Conservation (phyloP, 257 asterid genomes). For the Scutellaria barbata region DNA sequence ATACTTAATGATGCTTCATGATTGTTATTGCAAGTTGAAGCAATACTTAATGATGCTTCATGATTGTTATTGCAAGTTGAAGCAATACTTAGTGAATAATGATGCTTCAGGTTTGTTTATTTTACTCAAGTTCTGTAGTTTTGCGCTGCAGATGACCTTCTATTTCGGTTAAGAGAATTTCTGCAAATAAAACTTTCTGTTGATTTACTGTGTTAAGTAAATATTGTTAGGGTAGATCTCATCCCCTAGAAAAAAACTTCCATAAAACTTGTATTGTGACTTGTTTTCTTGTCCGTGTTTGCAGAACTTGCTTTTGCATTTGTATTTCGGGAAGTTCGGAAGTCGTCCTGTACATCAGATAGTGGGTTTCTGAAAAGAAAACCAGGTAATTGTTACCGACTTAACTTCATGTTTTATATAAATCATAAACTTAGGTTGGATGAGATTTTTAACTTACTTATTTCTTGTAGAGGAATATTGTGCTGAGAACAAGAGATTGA, state of each 20-base stretch:
- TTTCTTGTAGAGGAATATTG: slow-evolving; percentile 63
- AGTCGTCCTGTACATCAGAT: slow-evolving; percentile 45
- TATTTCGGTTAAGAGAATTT: slow-evolving; percentile 1
- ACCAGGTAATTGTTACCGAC: slow-evolving; percentile 60
- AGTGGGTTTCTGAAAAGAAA: slow-evolving; percentile 73
- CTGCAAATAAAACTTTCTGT: slow-evolving; percentile 23
- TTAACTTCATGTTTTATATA: slow-evolving; percentile 6
- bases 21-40: slow-evolving; percentile 11
- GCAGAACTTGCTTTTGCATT: slow-evolving; percentile 86
- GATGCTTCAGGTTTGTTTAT: slow-evolving; percentile 23
- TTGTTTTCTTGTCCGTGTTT: slow-evolving; percentile 36
- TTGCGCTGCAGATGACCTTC: slow-evolving; percentile 6
- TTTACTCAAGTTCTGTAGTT: slow-evolving; percentile 15
- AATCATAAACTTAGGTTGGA: not conserved
- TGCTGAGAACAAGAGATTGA: slow-evolving; percentile 75
- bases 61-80: slow-evolving; percentile 12
- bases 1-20: slow-evolving; percentile 3
- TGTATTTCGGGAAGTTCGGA: slow-evolving; percentile 84
- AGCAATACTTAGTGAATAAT: not conserved
- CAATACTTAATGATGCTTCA: slow-evolving; percentile 2
- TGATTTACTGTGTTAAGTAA: slow-evolving; percentile 26
- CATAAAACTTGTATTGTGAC: slow-evolving; percentile 13
- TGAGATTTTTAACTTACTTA: slow-evolving; percentile 26
- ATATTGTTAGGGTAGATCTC: slow-evolving; percentile 9
- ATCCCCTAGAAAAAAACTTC: slow-evolving; percentile 13